A percentile compares a stretch with the other conserved stretches of the same genome.
Conservation (phyloP, 306 rosid species). For the Citrullus colocynthis region DNA sequence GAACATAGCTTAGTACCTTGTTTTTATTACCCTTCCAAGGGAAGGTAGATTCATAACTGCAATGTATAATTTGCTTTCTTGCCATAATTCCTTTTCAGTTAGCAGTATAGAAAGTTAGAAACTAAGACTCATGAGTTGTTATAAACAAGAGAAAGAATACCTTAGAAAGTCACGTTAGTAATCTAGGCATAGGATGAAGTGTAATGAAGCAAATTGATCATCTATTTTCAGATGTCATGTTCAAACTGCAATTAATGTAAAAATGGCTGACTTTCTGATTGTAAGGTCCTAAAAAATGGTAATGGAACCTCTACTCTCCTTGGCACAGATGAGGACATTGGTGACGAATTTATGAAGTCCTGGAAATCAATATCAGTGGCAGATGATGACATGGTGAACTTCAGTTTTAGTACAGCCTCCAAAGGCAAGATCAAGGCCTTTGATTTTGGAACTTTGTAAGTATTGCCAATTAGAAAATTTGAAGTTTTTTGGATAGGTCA, state of each 20-base stretch:
- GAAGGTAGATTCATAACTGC: not conserved
- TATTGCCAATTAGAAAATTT: not conserved
- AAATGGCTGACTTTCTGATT: not conserved
- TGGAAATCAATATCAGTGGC: constrained; percentile 80
- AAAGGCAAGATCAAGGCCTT: constrained; percentile 58
- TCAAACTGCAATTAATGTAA: constrained; percentile 2
- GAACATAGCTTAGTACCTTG: not conserved
- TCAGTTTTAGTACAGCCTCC: constrained; percentile 43
- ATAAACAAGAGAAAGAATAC: not conserved
- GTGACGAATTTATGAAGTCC: constrained; percentile 64
- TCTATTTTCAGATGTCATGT: not conserved
- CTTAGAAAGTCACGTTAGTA: not conserved
- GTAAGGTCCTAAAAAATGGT: not conserved
- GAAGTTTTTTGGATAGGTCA: not conserved
- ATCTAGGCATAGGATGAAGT: not conserved
- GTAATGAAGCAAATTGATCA: not conserved
- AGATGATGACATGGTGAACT: constrained; percentile 63
- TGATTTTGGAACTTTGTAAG: constrained; percentile 73
- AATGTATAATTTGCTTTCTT: not conserved
- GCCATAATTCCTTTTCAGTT: not conserved
- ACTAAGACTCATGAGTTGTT: not conserved
- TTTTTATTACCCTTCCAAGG: not conserved
- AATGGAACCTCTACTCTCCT: not conserved
- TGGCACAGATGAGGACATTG: constrained; percentile 57
- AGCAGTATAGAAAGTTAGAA: not conserved